Evolutionary conservation across 768 basidiomycete species (phyloP).

Genomic region (Tulasnella sp.): DNA sequence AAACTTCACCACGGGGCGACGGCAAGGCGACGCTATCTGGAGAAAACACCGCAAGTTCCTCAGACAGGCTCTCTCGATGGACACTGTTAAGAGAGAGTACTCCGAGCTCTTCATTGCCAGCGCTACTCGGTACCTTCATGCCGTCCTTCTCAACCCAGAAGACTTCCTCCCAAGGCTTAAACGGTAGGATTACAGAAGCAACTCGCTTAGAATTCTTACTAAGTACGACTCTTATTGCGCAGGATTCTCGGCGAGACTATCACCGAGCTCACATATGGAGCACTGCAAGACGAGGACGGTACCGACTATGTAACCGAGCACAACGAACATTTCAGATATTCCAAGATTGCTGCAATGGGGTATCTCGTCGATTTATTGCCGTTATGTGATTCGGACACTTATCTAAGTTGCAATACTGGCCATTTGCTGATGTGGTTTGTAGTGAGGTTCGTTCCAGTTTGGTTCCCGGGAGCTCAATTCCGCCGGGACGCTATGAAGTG

Average conservation of each 20-base stretch:
- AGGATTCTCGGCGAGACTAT: not conserved
- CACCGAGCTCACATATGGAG: not conserved
- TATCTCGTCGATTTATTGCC: not conserved
- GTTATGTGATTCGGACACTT: not conserved
- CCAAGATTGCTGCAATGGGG: not conserved
- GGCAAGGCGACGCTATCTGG: not conserved
- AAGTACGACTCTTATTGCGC: not conserved
- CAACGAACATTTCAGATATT: not conserved
- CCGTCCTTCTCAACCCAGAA: not conserved
- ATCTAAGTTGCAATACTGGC: not conserved
- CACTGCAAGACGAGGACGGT: not conserved
- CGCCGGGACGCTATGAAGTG: not conserved
- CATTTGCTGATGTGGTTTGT: too few species aligned
- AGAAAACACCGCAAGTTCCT: not conserved
- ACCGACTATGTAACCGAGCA: conserved; percentile 3
- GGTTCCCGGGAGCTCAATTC: not conserved
- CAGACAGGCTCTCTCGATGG: not conserved
- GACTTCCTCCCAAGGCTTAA: not conserved
- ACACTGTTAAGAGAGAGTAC: not conserved
- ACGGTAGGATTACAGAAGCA: not conserved
- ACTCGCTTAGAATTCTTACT: not conserved
- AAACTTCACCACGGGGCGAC: not conserved
- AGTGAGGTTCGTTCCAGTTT: not conserved
- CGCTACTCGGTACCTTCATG: not conserved
- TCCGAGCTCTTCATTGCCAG: not conserved